phyloP scores from a whole-genome alignment of 176 grass and related monocot genomes.

The Zizania latifolia region DNA sequence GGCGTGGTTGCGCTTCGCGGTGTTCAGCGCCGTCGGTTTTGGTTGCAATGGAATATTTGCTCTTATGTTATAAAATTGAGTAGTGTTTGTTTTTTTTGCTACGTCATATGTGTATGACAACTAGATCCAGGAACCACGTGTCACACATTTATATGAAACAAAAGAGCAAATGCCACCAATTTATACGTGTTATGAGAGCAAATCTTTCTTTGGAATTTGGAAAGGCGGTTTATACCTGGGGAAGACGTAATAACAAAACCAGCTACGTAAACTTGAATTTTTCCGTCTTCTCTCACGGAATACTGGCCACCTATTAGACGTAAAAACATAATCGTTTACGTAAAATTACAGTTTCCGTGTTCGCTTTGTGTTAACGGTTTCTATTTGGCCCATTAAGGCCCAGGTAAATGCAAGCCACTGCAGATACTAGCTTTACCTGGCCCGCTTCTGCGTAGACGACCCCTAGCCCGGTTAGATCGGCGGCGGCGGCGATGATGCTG shows the following conservation, averaged over 20 bases:
- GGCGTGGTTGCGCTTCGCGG: background rate
- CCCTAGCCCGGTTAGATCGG: slow-evolving; percentile 7
- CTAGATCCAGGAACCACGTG: too few relatives aligned
- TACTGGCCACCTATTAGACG: too few relatives aligned
- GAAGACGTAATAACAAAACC: background rate
- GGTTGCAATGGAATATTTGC: too few relatives aligned
- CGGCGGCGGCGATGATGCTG: slow-evolving; percentile 29
- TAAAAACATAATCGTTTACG: too few relatives aligned
- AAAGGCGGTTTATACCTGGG: background rate
- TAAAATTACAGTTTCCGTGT: background rate
- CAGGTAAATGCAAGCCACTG: background rate
- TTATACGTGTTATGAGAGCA: too few relatives aligned
- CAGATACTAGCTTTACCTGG: too few relatives aligned
- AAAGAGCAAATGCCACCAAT: too few relatives aligned
- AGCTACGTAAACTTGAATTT: accelerated
- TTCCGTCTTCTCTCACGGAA: background rate
- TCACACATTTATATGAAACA: too few relatives aligned
- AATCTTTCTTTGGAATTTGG: background rate
- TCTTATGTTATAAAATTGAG: too few relatives aligned
- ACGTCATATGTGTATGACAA: too few relatives aligned
- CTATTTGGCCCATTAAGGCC: background rate
- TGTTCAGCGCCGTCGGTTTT: slow-evolving; percentile 33
- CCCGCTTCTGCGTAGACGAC: background rate
- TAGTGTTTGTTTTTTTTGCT: too few relatives aligned
- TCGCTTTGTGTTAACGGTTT: background rate